Evolutionary conservation across 306 rosid species (phyloP).

Genomic region (Hippophae gyantsensis): DNA sequence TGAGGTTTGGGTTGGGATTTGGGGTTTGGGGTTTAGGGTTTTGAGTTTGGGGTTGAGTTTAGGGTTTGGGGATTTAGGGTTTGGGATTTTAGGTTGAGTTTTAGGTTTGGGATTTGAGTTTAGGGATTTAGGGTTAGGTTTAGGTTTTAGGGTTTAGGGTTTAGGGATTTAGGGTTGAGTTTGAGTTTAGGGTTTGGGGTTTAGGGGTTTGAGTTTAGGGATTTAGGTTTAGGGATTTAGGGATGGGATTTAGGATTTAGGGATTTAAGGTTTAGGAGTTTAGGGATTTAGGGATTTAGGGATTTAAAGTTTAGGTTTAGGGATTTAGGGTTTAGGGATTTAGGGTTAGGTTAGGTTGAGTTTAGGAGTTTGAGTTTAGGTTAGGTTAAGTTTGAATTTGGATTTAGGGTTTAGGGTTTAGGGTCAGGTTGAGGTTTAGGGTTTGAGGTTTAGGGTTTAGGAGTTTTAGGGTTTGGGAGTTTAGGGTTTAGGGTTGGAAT

Average conservation of each 20-base stretch:
- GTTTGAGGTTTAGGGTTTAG: constrained; percentile 11
- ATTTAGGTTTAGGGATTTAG: too few species aligned
- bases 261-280: too few species aligned
- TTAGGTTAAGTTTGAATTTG: too few species aligned
- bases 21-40: constrained; percentile 7
- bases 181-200: constrained; percentile 12
- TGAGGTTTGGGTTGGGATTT: constrained; percentile 11
- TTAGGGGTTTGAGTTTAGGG: constrained; percentile 17
- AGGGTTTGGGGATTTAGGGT: constrained; percentile 11
- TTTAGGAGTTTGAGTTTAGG: constrained; percentile 16
- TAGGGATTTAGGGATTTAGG: too few species aligned
- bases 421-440: constrained; percentile 4
- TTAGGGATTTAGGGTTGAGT: constrained; percentile 18
- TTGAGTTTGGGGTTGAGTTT: constrained; percentile 12
- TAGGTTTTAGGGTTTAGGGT: constrained; percentile 14
- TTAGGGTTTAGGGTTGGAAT: constrained; percentile 13
- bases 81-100: too few species aligned
- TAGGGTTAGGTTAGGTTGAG: too few species aligned
- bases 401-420: constrained; percentile 12
- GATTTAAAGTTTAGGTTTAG: background rate
- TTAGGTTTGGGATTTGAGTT: constrained; percentile 6
- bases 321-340: constrained; percentile 9
- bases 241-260: too few species aligned
- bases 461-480: constrained; percentile 13
- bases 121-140: too few species aligned